Base-by-base conservation (phyloP, 2,329 filamentous ascomycete genomes). In the Aspergillus aculeatinus region DNA sequence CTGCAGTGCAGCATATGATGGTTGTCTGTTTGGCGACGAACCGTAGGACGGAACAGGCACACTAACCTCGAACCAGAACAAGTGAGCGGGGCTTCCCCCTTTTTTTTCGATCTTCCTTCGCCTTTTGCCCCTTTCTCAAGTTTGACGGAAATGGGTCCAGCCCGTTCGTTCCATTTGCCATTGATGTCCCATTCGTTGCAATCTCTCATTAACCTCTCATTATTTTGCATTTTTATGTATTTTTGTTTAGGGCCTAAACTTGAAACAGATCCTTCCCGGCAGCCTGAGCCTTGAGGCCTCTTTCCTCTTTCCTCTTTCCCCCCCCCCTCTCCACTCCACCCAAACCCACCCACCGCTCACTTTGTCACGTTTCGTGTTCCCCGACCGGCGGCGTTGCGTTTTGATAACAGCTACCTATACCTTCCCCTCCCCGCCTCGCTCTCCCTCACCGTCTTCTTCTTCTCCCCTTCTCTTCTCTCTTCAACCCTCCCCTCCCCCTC, bases 211-310 rank as follows among this genome's bases (percentile, higher is more conserved):
- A 44, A 31, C 42, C 23, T 29, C 44, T 49, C 29, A 29, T 55
- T 51, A 33, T 23, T 23, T 23, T 5, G 4, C 3, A 23, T 23
- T 4, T 23, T 23, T 23, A 23, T 23, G 23, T 23, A 23, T 23
- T 23, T 23, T 23, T 23, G 10, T 35, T 60, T 58, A 57, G 61
- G 64, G 61, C 59, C 68, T 70, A 73, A 72, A 73, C 68, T 71
- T 74, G 73, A 75, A 75, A 75, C 73, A 70, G 67, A 63, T 62
- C 69, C 64, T 44, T 16, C 39, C 39, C 14, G 39, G 39, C 39
- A 44, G 33, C 33, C 33, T 35, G 33, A 44, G 39, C 39, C 39
- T 35, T 44, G 39, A 44, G 39, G 39, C 39, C 39, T 16, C 16
- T 16, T 19, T 16, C 14, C 6, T 19, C 16, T 19, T 7, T 9